These are phyloP conservation scores for Anisogramma anomala DNA, from an alignment of 2,329 filamentous ascomycete species.

Conservation along the genomic window DNA sequence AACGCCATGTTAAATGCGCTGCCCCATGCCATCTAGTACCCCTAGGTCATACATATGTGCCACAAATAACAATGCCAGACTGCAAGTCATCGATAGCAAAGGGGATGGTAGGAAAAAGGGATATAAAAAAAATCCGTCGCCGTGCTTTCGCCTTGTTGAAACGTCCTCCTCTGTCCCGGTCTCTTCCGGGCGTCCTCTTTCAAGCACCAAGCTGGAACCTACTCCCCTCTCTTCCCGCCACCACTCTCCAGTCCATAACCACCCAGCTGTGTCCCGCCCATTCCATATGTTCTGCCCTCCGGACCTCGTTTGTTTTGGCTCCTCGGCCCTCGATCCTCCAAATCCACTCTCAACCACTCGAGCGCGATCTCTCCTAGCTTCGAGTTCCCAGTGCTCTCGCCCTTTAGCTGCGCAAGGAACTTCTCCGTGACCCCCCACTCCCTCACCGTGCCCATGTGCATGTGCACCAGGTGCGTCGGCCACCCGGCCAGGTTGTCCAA, in stretches of 20 bases:
- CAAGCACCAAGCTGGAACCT: neutral
- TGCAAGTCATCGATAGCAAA: no score
- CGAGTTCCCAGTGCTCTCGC: constrained; percentile 54
- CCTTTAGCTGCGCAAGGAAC: constrained; percentile 48
- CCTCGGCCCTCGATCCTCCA: constrained; percentile 67
- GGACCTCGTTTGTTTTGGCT: constrained; percentile 41
- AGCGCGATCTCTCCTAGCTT: constrained; percentile 78
- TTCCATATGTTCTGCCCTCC: constrained; percentile 54
- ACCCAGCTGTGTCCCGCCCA: constrained; percentile 38
- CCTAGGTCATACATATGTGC: neutral
- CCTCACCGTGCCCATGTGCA: constrained; percentile 80
- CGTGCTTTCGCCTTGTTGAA: constrained; percentile 8
- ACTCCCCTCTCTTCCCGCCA: constrained; percentile 13
- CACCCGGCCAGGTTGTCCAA: constrained; percentile 88
- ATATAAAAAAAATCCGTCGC: neutral
- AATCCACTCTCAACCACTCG: constrained; percentile 72
- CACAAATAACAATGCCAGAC: no score
- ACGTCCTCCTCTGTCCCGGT: neutral
- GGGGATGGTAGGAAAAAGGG: no score
- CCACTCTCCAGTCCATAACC: constrained; percentile 47
- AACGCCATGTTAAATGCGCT: constrained; percentile 15
- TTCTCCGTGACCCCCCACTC: constrained; percentile 67
- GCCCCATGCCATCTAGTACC: neutral
- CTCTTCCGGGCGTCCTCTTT: neutral
- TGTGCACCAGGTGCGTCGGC: constrained; percentile 93